A percentile compares a stretch with the other conserved stretches of the same genome.
Conservation (phyloP, 1,284 basidiomycete genomes). For the Prillingera fragicola region DNA sequence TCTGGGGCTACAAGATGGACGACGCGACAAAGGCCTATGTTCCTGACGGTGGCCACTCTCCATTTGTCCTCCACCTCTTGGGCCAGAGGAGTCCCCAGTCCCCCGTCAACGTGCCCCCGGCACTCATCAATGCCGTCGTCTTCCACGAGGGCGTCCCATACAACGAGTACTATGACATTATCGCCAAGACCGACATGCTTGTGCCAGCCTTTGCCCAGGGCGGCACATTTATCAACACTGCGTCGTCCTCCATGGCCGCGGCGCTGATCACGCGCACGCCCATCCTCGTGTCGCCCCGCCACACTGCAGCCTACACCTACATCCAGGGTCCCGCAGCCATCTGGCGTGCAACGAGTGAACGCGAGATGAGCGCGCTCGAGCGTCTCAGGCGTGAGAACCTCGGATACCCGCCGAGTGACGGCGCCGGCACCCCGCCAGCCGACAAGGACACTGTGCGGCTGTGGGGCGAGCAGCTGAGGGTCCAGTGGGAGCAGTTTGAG, state of each 20-base stretch:
- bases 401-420: too few relatives aligned
- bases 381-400: not conserved
- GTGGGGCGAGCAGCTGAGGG: not conserved
- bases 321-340: constrained; percentile 2
- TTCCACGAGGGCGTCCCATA: constrained; percentile 3
- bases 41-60: too few relatives aligned
- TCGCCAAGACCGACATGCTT: constrained; percentile 4
- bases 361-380: constrained; percentile 1
- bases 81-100: constrained; percentile 1
- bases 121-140: constrained; percentile 1
- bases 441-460: not conserved
- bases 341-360: not conserved
- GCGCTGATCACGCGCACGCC: constrained; percentile 7
- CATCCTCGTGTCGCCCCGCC: constrained; percentile 6
- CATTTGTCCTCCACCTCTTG: constrained; percentile 7
- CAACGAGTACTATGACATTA: constrained; percentile 5
- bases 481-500: not conserved
- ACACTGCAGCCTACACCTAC: constrained; percentile 4
- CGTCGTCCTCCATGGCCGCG: constrained; percentile 6
- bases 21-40: not conserved
- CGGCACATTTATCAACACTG: constrained; percentile 4
- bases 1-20: constrained; percentile 7
- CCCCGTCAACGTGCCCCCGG: not conserved
- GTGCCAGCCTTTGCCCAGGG: constrained; percentile 2
- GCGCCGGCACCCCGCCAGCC: too few relatives aligned